Percentiles rank a stretch among this genome's conserved stretches.
phyloP scores from a whole-genome alignment of 2,329 filamentous ascomycete genomes.

The Pseudogymnoascus sp. region DNA sequence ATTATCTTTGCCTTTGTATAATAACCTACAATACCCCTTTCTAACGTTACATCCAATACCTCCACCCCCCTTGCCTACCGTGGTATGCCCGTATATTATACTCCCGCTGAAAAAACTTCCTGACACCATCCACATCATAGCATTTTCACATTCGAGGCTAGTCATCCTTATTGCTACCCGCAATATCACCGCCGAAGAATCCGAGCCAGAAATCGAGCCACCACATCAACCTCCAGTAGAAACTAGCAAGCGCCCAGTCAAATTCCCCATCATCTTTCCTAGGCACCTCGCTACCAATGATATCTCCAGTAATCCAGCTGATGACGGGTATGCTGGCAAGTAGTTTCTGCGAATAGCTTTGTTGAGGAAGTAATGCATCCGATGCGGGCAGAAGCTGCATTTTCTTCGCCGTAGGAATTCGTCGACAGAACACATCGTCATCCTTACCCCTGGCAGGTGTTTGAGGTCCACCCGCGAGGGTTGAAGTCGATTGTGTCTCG shows the following conservation, averaged over 20 bases:
- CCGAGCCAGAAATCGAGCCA: constrained; percentile 51
- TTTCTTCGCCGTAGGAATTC: constrained; percentile 58
- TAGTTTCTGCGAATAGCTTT: constrained; percentile 54
- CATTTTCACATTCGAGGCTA: constrained; percentile 23
- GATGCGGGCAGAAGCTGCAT: constrained; percentile 59
- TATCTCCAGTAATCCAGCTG: constrained; percentile 60
- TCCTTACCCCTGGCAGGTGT: constrained; percentile 20
- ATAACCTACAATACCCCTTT: not conserved
- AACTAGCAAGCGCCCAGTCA: constrained; percentile 60
- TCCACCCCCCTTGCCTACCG: not conserved
- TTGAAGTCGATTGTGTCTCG: constrained; percentile 20
- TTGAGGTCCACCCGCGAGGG: constrained; percentile 16
- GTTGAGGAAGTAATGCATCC: constrained; percentile 62
- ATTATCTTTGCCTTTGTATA: not conserved
- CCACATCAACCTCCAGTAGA: constrained; percentile 61
- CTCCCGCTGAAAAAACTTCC: constrained; percentile 6
- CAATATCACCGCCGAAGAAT: constrained; percentile 51
- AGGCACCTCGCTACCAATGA: constrained; percentile 70
- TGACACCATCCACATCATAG: not conserved
- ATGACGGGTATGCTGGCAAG: constrained; percentile 60
- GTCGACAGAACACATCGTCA: constrained; percentile 45
- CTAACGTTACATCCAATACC: not conserved
- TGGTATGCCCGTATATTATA: not conserved
- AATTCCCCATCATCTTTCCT: constrained; percentile 66
- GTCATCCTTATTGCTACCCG: constrained; percentile 50